Evolutionary conservation across 148 eudicot genomes (phyloP).

Genomic region (Rhododendron kiyosumense): DNA sequence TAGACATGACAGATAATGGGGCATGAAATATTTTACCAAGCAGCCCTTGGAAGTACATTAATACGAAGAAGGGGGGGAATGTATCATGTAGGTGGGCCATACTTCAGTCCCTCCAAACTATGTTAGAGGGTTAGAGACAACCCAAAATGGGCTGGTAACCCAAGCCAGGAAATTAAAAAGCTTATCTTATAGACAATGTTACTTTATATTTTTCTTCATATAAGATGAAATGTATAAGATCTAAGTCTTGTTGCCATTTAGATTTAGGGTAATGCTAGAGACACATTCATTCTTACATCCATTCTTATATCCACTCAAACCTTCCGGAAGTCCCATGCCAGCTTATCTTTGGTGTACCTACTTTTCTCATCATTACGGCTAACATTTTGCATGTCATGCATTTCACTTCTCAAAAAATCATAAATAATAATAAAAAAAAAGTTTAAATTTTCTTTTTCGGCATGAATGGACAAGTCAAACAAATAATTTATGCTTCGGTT

Average conservation of each 20-base stretch:
- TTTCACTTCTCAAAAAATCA: background rate
- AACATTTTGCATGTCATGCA: background rate
- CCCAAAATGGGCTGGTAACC: constrained; percentile 29
- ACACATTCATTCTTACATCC: background rate
- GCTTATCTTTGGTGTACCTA: background rate
- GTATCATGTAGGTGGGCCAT: constrained; percentile 13
- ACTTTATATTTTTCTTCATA: background rate
- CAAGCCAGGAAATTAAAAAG: constrained; percentile 7
- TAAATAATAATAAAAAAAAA: background rate
- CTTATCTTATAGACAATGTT: background rate
- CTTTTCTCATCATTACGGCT: background rate
- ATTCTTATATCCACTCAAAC: too few species aligned
- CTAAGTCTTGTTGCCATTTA: background rate
- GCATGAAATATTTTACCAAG: constrained; percentile 12
- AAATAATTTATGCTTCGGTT: background rate
- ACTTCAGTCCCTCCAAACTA: constrained; percentile 16
- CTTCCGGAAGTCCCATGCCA: too few species aligned
- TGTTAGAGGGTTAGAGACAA: constrained; percentile 25
- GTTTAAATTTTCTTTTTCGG: background rate
- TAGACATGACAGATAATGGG: constrained; percentile 22
- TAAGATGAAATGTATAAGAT: background rate
- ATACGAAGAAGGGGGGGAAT: constrained; percentile 15
- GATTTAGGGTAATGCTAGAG: background rate
- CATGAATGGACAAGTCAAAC: background rate
- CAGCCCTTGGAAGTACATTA: background rate